Base-by-base conservation (phyloP, 1,284 basidiomycete species). In the Apiotrichum veenhuisii region DNA sequence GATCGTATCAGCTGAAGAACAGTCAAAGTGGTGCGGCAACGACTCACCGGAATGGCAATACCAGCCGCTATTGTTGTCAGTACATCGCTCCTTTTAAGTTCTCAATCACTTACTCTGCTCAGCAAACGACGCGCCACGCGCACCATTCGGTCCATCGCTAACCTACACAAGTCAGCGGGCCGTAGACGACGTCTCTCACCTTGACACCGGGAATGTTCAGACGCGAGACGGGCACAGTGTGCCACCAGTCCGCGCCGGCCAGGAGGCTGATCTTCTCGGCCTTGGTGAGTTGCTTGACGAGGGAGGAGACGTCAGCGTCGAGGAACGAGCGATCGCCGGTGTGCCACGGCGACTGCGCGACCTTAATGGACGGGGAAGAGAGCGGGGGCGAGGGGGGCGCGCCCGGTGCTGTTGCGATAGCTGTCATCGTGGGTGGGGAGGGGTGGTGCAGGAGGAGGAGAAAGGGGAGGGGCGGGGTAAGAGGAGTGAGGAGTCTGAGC, bases 41-140 rank as follows among this genome's bases (percentile, higher is more conserved):
- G n/a, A 7, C 87, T 87, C 1, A 87, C 83, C 4, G 82, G 87
- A 26, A 88, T 77, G 1, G 84, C 85, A 0, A 87, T 88, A 0
- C 86, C 30, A 30, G 30, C 30, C 30, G 30, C 81, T 34, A 73
- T 63, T 47, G 7, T 30, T 12, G 30, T 30, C 30, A 30, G 30
- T n/a, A n/a, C n/a, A n/a, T n/a, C n/a, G n/a, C n/a, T n/a, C n/a
- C n/a, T n/a, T n/a, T n/a, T n/a, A n/a, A n/a, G n/a, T n/a, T n/a
- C n/a, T n/a, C n/a, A n/a, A n/a, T n/a, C n/a, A 83, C 65, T 59
- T 54, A 64, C 65, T 67, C 65, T 63, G 64, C 42, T 69, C 64
- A 55, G 54, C 64, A 51, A 64, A 65, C 26, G 53, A 58, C 20
- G 49, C 62, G 18, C 67, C 67, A 15, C 67, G 62, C 25, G 67